Base-by-base conservation (phyloP, 2,329 filamentous ascomycete species). In the Diaporthe amygdali region DNA sequence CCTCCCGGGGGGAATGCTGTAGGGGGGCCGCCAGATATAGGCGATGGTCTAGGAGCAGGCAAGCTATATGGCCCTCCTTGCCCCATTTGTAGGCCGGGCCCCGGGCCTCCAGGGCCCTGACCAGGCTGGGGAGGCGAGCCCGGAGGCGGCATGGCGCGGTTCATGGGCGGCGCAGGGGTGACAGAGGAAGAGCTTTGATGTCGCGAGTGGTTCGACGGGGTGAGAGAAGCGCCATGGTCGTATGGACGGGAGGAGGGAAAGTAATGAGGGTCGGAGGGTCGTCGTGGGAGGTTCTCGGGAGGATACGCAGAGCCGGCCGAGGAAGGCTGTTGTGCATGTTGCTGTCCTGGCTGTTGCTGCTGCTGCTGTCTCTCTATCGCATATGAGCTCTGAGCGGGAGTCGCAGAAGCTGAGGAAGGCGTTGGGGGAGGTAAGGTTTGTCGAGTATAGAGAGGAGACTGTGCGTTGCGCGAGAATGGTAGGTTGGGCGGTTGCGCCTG, bases 141-240 rank as follows among this genome's bases (percentile, higher is more conserved):
- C 12, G 82, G 83, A 46, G 85, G 85, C 68, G 85, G 84, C 84
- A 87, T 87, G 49, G 79, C 78, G 75, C 82, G 84, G 77, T 79
- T 81, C 74, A 81, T 75, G 2, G 77, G 70, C 4, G 80, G 77
- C 12, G 79, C 78, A 27, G 84, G 79, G 27, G 82, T 78, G 69
- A 85, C 79, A 51, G 84, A 85, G 10, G 85, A 84, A n/a, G 84
- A 75, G 77, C 82, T 85, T 68, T 81, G 84, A 70, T 84, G 82
- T 72, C 84, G 84, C 68, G 82, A 79, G 77, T 83, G 83, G 66
- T 78, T 77, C 47, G 80, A 73, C 73, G 78, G 74, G 39, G 77
- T 74, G 54, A 77, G 76, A 9, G 79, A 74, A 37, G 74, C 73
- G 59, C 77, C 75, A 22, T 78, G 74, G 10, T 79, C 75, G 52